These are phyloP conservation scores for Nannochloris sp. DNA, from an alignment of 139 green algal species.

Conservation along the genomic window DNA sequence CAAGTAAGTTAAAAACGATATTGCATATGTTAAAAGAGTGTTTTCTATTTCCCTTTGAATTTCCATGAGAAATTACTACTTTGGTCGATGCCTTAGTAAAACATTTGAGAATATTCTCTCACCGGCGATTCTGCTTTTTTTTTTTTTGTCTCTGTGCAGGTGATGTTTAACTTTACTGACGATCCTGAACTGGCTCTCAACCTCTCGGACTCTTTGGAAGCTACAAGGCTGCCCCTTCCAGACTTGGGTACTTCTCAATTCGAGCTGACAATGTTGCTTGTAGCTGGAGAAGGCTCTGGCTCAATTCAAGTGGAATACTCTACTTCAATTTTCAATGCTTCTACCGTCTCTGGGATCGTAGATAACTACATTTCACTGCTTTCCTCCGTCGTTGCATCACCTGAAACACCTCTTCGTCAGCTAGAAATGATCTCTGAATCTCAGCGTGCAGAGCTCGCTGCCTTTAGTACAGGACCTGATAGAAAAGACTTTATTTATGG, in stretches of 20 bases:
- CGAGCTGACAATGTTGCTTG: background rate
- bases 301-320: background rate
- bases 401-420: background rate
- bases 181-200: background rate
- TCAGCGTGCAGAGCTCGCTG: background rate
- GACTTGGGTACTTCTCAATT: background rate
- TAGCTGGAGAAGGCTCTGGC: background rate
- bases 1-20: background rate
- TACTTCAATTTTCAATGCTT: background rate
- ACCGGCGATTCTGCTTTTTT: background rate
- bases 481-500: background rate
- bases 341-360: background rate
- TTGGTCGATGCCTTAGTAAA: no score
- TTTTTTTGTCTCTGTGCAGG: background rate
- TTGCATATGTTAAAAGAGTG: background rate
- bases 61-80: no score
- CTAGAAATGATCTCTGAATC: background rate
- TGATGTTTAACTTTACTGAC: background rate
- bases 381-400: background rate
- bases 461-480: background rate
- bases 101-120: no score
- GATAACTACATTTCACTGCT: background rate
- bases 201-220: background rate
- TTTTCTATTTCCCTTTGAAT: no score
- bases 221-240: background rate